Evolutionary conservation across 164 flowering plant species (phyloP), one percentile per base, ranked within the genome.

Genomic region (Cinnamomum chago): DNA sequence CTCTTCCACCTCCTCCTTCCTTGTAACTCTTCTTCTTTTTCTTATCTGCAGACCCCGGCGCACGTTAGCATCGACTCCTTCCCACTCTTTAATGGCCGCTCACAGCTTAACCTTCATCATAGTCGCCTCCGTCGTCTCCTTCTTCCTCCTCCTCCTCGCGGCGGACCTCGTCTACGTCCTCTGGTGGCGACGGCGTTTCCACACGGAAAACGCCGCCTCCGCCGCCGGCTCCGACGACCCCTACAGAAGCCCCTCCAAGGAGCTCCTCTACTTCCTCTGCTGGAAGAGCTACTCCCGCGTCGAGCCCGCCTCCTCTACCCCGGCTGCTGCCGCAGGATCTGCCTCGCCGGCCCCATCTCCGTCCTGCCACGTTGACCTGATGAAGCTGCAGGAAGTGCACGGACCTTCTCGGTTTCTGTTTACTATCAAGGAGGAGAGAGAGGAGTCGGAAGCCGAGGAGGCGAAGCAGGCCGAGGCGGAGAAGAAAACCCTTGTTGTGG

Each of bases 201-300:
- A 79, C 79, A 74, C 68, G 22, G 82, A 74, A 1, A 82, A 69
- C 28, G 55, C 35, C 18, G 50, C 71, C 72, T 3, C 58, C 52
- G 20, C 62, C 18, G 5, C 70, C 65, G 23, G 2, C 51, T 3
- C 60, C 22, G 67, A 77, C 1, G 25, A 24, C 51, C 18, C 58
- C 35, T 67, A 24, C 58, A 14, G 18, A 72, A 22, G 51, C 28
- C 75, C 84, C 35, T 82, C 87, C 4, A 85, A 88, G 72, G 85
- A 88, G 79, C 85, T 84, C 4, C 81, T 87, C 67, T 83, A 80
- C 84, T 83, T 85, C 80, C 83, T 82, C 78, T 87, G 88, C 82
- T 81, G 80, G 78, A 83, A 80, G 68, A 79, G 76, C 62, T 85
- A 80, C 76, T 76, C 83, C 47, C 82, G 85, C 2, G 62, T 84